Evolutionary conservation across 371 early-diverging fungal species (phyloP).

Genomic region (Mortierella sp.): DNA sequence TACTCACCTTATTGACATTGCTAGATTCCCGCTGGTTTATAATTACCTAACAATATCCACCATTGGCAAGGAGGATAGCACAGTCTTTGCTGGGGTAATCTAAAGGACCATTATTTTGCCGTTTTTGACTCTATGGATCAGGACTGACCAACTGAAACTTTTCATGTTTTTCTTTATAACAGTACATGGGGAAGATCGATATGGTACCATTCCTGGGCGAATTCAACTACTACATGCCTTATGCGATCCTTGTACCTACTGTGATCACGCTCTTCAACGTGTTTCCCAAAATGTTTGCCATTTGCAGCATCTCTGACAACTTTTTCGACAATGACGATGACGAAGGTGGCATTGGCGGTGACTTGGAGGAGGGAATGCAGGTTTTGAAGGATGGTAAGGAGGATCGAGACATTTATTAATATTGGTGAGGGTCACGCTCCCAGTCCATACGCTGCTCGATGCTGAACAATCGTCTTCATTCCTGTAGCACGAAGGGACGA

Average conservation of each 20-base stretch:
- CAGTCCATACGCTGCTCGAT: too few species aligned
- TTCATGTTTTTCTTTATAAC: conserved; percentile 1
- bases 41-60: conserved; percentile 87
- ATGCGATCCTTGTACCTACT: conserved; percentile 83
- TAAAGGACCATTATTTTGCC: conserved; percentile 4
- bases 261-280: conserved; percentile 81
- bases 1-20: too few species aligned
- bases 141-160: too few species aligned
- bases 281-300: conserved; percentile 79
- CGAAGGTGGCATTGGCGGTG: conserved; percentile 55
- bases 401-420: background rate
- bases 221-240: conserved; percentile 90
- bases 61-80: conserved; percentile 56
- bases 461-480: too few species aligned
- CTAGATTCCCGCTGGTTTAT: conserved; percentile 92
- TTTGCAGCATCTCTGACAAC: conserved; percentile 71
- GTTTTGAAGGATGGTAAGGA: conserved; percentile 45
- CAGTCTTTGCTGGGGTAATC: conserved; percentile 36
- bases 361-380: conserved; percentile 50
- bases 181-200: conserved; percentile 89
- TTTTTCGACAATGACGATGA: conserved; percentile 68
- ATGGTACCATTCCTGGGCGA: conserved; percentile 90
- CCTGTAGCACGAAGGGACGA: conserved; percentile 44
- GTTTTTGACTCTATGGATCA: too few species aligned
- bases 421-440: too few species aligned